Base-by-base conservation (phyloP, 1,139 yeast species). In the Candida smagusa region DNA sequence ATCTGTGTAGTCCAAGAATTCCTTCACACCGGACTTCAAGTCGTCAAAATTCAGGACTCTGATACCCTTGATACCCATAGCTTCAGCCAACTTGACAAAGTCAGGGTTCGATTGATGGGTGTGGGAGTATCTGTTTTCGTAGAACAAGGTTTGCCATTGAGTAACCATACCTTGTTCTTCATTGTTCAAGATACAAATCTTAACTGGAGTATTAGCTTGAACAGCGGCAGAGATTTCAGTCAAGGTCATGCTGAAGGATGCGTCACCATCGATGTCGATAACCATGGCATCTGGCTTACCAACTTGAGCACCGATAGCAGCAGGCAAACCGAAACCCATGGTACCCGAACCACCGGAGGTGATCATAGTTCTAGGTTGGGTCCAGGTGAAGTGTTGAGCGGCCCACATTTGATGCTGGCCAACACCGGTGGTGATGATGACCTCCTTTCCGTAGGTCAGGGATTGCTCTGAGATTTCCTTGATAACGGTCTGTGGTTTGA, bases 381-480 rank as follows among this genome's bases (percentile, higher is more conserved):
- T 84, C 95, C 96, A 90, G 39, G 89, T 80, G 79, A 84, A 89
- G 64, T 89, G 90, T 69, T 92, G 98, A 31, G 98, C 98, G 31
- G 97, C 94, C 97, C 98, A 92, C 98, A 92, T 92, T 72, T 92
- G 98, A 75, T 92, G 98, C 74, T 92, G 98, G 44, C 98, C 98
- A 41, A 92, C 97, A 73, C 98, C 98, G 33, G 98, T 92, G 40
- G 97, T 85, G 52, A 92, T 82, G 55, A 89, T 80, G 45, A 88
- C 90, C 46, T 81, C 87, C 60, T 79, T 86, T 45, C 79, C 81
- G 54, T 80, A 77, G 39, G 72, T 70, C 38, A 70, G 72, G 28
- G 90, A 81, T 54, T 89, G 83, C 46, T 80, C 75, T 7, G 95
- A 81, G 42, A 92, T 75, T 63, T 86, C 92, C 38, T 74, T 67